Evolutionary conservation across 176 grass and related monocot genomes (phyloP).

Genomic region (Musa itinerans): DNA sequence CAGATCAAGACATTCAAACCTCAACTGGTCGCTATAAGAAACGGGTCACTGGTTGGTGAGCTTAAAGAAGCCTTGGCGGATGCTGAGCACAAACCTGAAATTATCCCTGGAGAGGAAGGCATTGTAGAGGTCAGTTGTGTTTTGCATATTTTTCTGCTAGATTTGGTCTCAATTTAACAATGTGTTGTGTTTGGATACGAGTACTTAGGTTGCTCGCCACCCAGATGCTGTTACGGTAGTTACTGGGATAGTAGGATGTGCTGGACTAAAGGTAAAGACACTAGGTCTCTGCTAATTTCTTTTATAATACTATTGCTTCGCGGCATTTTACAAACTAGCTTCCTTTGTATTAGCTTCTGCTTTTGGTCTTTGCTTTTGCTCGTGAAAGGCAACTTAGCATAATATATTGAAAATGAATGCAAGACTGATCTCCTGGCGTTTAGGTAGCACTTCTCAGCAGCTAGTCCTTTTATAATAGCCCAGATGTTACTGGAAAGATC

Average conservation of each 20-base stretch:
- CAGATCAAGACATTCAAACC: conserved; percentile 92
- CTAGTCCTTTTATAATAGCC: no score
- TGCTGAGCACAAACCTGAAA: conserved; percentile 80
- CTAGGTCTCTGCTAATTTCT: background rate
- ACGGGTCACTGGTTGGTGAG: conserved; percentile 69
- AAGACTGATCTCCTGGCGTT: no score
- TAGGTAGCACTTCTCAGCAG: no score
- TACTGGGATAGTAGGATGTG: conserved; percentile 98
- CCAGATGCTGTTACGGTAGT: conserved; percentile 84
- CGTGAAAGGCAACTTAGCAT: background rate
- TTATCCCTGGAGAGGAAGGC: conserved; percentile 96
- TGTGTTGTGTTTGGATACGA: background rate
- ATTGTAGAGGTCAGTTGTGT: conserved; percentile 49
- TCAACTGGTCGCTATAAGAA: conserved; percentile 71
- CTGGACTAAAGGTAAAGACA: conserved; percentile 74
- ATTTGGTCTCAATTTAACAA: background rate
- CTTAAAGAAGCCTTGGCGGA: conserved; percentile 92
- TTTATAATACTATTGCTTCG: background rate
- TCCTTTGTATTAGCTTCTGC: background rate
- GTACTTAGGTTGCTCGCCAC: conserved; percentile 70
- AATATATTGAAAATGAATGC: no score
- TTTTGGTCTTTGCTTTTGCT: background rate
- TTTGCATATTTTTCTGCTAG: background rate
- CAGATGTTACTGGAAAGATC: no score
- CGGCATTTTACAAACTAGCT: background rate